A percentile compares a stretch with the other conserved stretches of the same genome.
Conservation (phyloP, 2,329 filamentous ascomycete species). For the Microcera coccophila region DNA sequence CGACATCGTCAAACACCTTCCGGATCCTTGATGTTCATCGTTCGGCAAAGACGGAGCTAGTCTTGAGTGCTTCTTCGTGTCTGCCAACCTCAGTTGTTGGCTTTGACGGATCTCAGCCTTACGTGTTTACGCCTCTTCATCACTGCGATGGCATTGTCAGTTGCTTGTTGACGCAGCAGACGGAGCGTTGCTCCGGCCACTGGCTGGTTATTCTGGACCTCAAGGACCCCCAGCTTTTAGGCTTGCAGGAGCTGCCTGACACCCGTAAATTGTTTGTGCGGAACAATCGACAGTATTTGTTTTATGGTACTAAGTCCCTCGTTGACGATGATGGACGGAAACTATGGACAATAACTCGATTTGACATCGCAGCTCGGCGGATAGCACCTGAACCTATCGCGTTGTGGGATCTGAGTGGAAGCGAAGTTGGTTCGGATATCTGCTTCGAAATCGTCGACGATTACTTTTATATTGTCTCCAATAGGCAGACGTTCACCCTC, state of each 20-base stretch:
- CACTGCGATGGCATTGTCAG: slow-evolving; percentile 55
- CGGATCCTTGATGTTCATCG: slow-evolving; percentile 56
- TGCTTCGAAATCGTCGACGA: slow-evolving; percentile 66
- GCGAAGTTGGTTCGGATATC: slow-evolving; percentile 62
- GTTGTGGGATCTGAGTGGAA: slow-evolving; percentile 57
- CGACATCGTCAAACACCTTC: slow-evolving; percentile 43
- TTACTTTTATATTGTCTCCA: slow-evolving; percentile 68
- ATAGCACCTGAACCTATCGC: slow-evolving; percentile 45
- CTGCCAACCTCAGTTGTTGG: slow-evolving; percentile 35
- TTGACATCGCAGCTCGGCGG: slow-evolving; percentile 40
- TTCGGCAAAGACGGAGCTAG: slow-evolving; percentile 47
- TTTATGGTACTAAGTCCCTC: slow-evolving; percentile 62
- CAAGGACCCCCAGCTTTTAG: slow-evolving; percentile 43
- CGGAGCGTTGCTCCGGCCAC: slow-evolving; percentile 32
- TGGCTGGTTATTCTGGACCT: slow-evolving; percentile 48
- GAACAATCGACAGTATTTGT: slow-evolving; percentile 58
- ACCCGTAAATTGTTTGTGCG: slow-evolving; percentile 62
- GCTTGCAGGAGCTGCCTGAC: slow-evolving; percentile 40
- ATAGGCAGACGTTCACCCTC: slow-evolving; percentile 59
- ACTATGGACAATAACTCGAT: slow-evolving; percentile 60
- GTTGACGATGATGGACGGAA: slow-evolving; percentile 50
- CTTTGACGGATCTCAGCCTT: slow-evolving; percentile 34
- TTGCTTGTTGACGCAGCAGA: slow-evolving; percentile 49
- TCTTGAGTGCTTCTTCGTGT: slow-evolving; percentile 49
- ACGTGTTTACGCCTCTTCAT: slow-evolving; percentile 53